These are phyloP conservation scores for Ascochyta rabiei DNA, from an alignment of 2,329 filamentous ascomycete species.

Conservation along the genomic window DNA sequence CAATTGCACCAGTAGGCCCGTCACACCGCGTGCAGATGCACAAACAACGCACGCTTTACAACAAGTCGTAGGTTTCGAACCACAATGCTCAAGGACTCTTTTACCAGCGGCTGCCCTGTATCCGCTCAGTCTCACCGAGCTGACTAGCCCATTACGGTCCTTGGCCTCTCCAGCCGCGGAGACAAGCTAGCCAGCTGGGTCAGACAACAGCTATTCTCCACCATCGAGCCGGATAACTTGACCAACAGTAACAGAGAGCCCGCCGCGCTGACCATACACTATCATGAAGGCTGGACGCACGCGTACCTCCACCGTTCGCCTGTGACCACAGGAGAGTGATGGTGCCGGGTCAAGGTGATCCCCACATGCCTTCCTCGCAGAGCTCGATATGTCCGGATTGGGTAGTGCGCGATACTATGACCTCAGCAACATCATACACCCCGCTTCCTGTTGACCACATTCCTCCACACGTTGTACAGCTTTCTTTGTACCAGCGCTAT, in stretches of 20 bases:
- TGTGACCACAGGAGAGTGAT: not conserved
- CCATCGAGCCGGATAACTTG: not conserved
- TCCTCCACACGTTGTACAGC: not conserved
- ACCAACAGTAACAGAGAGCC: slow-evolving; percentile 1
- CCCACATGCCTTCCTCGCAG: not conserved
- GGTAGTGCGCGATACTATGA: slow-evolving; percentile 14
- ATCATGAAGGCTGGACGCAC: not conserved
- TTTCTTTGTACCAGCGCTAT: not conserved
- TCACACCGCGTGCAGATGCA: not conserved
- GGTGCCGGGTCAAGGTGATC: not conserved
- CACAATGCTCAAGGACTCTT: not conserved
- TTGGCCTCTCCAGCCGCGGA: not conserved
- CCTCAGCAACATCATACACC: slow-evolving; percentile 2
- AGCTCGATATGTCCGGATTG: slow-evolving; percentile 4
- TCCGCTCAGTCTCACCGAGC: not conserved
- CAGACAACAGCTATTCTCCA: not conserved
- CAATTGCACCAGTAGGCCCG: not conserved
- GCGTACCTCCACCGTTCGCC: not conserved
- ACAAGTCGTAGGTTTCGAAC: not conserved
- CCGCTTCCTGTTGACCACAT: not conserved
- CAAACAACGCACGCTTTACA: not conserved
- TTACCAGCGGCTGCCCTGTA: not conserved
- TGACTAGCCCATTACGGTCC: not conserved
- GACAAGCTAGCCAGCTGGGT: not conserved
- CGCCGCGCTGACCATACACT: not conserved